Base-by-base conservation (phyloP, 2,329 filamentous ascomycete species). In the Penicillium decumbens region DNA sequence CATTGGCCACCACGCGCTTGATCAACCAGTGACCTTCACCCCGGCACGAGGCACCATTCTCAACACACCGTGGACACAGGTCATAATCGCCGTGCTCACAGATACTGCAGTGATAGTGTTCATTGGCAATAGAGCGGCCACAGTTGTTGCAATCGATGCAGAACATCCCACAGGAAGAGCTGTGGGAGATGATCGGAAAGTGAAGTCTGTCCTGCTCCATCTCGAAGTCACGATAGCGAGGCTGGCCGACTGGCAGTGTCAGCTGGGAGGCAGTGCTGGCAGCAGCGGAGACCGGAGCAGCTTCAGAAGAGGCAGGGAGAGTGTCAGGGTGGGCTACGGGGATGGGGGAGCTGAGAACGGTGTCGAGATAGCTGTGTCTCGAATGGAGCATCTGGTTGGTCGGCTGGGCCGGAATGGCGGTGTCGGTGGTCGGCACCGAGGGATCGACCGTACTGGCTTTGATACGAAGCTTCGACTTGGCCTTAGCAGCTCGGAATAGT, bases 11-110 rank as follows among this genome's bases (percentile, higher is more conserved):
- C 55, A 82, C 83, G 50, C 93, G 86, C 81, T 95, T 96, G 70
- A 97, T 92, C 71, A 98, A 78, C 91, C 90, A 96, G 74, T 98
- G 93, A 55, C 83, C 80, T 27, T 85, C 80, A 49, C 84, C 84
- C 55, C 84, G 80, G 75, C 95, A 98, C 35, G 87, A 81, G 50
- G 87, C 78, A 55, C 91, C 91, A 37, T 78, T 75, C 43, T 84
- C 80, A 41, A 96, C 82, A 64, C 93, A 98, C 5, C 76, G 71
- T 56, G 84, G 80, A 77, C 95, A 98, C 27, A 98, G 81, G 65
- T 98, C 93, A 64, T 91, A 98, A 69, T 98, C 93, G 35, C 92
- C 93, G 49, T 87, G 82, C 57, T 97, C 89, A 67, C 93, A 98
- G 50, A 87, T 88, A 58, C 88, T 88, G 77, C 95, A 98, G 74